Evolutionary conservation across 345 rosid genomes (phyloP), one percentile per base, ranked within the genome.

Genomic region (Acer campestre): DNA sequence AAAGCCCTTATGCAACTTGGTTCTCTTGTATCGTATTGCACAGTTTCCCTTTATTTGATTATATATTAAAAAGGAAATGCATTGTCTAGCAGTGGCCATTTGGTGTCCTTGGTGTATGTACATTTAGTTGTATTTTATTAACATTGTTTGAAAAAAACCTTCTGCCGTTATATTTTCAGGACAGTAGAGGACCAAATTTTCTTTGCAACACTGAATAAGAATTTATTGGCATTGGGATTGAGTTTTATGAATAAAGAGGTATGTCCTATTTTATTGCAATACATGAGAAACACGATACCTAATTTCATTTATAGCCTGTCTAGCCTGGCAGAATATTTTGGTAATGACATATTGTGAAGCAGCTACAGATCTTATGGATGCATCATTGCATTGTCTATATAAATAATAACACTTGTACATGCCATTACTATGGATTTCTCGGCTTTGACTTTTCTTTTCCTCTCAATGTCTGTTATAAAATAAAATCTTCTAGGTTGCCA

Each of bases 91-190:
- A 7, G n/a, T 18, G 27, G 12, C 46, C 44, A 2, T 74, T 6
- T 62, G 69, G 10, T 42, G 46, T 7, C 10, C 8, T 9, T 1
- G 46, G 46, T 63, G 13, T 64, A 27, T 62, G 18, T 74, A 7
- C 9, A 18, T 25, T 7, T 1, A 12, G 20, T 14, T 7, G 48
- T 66, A 7, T 75, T 27, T 51, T 55, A n/a, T 66, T 29, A 58
- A 53, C 65, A 66, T 29, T 27, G 23, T 6, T 51, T 12, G 6
- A 35, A 22, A 20, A 66, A 63, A 75, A 17, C 18, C 29, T 22
- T 53, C 6, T 75, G 72, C 66, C 22, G 49, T 46, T 35, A 66
- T 53, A 6, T 53, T 67, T 75, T 22, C 77, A 66, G 72, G 78
- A 75, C 23, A 16, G 53, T 35, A 20, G 17, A 75, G 5, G 14